Conservation (phyloP, 371 early-diverging fungal genomes). For the Umbelopsis sp. region DNA sequence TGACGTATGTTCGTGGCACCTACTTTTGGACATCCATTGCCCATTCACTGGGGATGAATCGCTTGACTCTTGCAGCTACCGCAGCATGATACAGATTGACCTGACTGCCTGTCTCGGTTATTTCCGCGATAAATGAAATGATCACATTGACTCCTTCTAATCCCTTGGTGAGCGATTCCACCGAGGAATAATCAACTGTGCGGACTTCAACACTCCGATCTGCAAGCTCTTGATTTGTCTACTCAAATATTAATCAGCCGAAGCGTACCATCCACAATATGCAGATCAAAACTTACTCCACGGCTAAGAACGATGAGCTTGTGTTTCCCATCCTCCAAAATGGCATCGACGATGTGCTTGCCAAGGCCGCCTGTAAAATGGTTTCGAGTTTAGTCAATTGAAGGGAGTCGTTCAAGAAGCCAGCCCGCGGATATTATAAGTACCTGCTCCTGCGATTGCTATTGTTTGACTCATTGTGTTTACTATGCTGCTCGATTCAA, state of each 20-base stretch:
- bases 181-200: slow-evolving; percentile 1
- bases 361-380: not conserved
- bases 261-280: not conserved
- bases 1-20: not conserved
- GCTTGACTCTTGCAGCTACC: not conserved
- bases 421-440: not conserved
- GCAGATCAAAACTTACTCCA: not conserved
- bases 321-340: slow-evolving; percentile 7
- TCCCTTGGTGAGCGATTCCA: not conserved
- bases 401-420: not conserved
- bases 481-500: not conserved
- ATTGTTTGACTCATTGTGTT: slow-evolving; percentile 5
- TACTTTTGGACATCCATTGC: not conserved
- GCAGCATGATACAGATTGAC: not conserved
- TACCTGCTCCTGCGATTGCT: slow-evolving; percentile 15
- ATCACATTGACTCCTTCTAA: not conserved
- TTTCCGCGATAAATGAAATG: not conserved
- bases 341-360: slow-evolving; percentile 2
- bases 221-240: not conserved
- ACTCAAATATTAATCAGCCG: not conserved
- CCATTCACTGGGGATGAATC: slow-evolving; percentile 15
- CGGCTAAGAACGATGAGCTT: slow-evolving; percentile 4
- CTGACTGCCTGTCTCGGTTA: not conserved
- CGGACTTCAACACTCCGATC: slow-evolving; percentile 5
- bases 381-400: not conserved